These are phyloP conservation scores for Chytridiales sp. DNA, from an alignment of 371 early-diverging fungal genomes.

Conservation along the genomic window DNA sequence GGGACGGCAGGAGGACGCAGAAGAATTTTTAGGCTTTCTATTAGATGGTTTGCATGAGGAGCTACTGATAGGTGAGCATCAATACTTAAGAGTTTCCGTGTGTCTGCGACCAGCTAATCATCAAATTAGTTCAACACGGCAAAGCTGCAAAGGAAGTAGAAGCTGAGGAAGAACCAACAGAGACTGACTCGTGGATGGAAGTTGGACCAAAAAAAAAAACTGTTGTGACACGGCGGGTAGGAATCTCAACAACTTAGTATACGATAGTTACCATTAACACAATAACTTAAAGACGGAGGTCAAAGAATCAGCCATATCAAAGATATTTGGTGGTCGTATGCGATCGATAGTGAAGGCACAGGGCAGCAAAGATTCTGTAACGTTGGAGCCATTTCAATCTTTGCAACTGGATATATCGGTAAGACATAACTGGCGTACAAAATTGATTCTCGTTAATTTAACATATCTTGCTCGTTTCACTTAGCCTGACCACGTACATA, in stretches of 20 bases:
- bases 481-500: slow-evolving; percentile 68
- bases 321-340: slow-evolving; percentile 82
- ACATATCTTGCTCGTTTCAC: slow-evolving; percentile 7
- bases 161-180: slow-evolving; percentile 24
- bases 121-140: slow-evolving; percentile 12
- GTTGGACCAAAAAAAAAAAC: slow-evolving; percentile 84
- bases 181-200: slow-evolving; percentile 74
- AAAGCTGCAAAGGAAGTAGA: background rate
- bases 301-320: slow-evolving; percentile 76
- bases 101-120: background rate
- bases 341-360: slow-evolving; percentile 75
- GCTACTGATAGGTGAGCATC: slow-evolving; percentile 54
- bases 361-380: slow-evolving; percentile 78
- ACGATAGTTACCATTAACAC: background rate
- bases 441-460: slow-evolving; percentile 9
- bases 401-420: slow-evolving; percentile 85
- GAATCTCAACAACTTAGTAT: background rate
- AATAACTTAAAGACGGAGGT: slow-evolving; percentile 61
- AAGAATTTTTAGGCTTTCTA: slow-evolving; percentile 91
- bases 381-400: slow-evolving; percentile 83
- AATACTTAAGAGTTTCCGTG: background rate
- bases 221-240: slow-evolving; percentile 33
- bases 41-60: slow-evolving; percentile 95
- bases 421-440: slow-evolving; percentile 18
- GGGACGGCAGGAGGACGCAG: slow-evolving; percentile 96